Base-by-base conservation (phyloP, 805 yeast species). In the Metschnikowia sp. region DNA sequence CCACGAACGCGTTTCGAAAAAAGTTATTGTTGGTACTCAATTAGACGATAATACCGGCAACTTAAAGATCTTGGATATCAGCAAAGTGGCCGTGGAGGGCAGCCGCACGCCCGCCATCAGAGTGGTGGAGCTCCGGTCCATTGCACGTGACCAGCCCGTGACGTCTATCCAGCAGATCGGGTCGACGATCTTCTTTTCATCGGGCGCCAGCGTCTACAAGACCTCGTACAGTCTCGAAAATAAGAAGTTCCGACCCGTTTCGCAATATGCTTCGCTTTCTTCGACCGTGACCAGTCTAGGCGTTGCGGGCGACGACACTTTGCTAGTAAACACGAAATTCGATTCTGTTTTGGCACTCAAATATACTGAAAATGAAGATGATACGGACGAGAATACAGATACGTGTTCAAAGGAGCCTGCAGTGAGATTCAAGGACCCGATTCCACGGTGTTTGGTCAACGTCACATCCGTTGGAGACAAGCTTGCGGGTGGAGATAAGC, bases 281-380 rank as follows among this genome's bases (percentile, higher is more conserved):
- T 69, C 74, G 41, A 66, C 61, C 0, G 57, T 72, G 8, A 52
- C 58, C 1, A 59, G 65, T 10, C 51, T 71, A 36, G 43, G 55
- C 10, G 55, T 60, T 8, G 55, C 58, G 8, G 37, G 52, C 8
- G 50, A 54, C 12, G 54, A 56, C 33, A 46, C 42, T 31, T 42
- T 61, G 13, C 52, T 60, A 36, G 63, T 68, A 28, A 65, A 62
- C 32, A 70, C 76, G 3, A 59, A 58, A 22, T 54, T 55, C 39
- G 76, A 72, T 49, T 72, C 77, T 0, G 49, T 69, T 0, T 62
- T 55, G 40, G 64, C 58, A 33, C 70, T 70, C 48, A 44, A 44
- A 12, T 60, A 60, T 32, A 19, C 42, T 3, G 49, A 48, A 26
- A 36, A 12, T 7, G 22, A 12, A 30, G 19, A 6, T 10, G 26